Evolutionary conservation across 2,329 filamentous ascomycete genomes (phyloP), one percentile per base, ranked within the genome.

Genomic region (Coniosporium tulheliwenetii): DNA sequence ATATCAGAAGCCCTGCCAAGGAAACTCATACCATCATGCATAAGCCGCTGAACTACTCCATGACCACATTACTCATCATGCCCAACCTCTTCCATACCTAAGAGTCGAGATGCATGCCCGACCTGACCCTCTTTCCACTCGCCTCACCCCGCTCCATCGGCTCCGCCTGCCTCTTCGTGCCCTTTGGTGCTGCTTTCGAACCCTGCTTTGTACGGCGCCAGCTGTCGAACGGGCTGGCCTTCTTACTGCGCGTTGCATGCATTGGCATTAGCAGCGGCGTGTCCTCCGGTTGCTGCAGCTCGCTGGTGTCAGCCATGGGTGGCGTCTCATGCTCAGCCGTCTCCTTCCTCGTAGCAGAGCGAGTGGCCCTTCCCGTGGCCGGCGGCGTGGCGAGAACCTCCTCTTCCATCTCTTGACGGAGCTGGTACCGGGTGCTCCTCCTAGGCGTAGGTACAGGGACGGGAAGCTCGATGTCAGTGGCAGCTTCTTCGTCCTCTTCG

Each of bases 181-280:
- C 62, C 13, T 48, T 47, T 44, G 33, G 36, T n/a, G 57, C 57
- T 30, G 54, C 49, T n/a, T 56, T 52, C 49, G 59, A 47, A 57
- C 62, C 53, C 49, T 59, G 63, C 65, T 85, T 85, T 49, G 73
- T 75, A 43, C 78, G 74, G 46, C 66, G 71, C 79, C 79, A 85
- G 33, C 67, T 67, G 49, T 81, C 77, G 50, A 85, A 85, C 2
- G 75, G 75, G 49, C 71, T 77, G 43, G 62, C 63, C 47, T 58
- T 52, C 47, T 47, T 52, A 38, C 31, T 16, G 38, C 41, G 35
- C 40, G 39, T 40, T 39, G 43, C 41, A 31, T 39, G 26, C 16
- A 40, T 33, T 30, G 44, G 39, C 37, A 44, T 36, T n/a, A 34
- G 39, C 44, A 36, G 35, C 19, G n/a, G 40, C 40, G 16, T 37